Evolutionary conservation across 2,329 filamentous ascomycete genomes (phyloP), one percentile per base, ranked within the genome.

Genomic region (Beauveria sp.): DNA sequence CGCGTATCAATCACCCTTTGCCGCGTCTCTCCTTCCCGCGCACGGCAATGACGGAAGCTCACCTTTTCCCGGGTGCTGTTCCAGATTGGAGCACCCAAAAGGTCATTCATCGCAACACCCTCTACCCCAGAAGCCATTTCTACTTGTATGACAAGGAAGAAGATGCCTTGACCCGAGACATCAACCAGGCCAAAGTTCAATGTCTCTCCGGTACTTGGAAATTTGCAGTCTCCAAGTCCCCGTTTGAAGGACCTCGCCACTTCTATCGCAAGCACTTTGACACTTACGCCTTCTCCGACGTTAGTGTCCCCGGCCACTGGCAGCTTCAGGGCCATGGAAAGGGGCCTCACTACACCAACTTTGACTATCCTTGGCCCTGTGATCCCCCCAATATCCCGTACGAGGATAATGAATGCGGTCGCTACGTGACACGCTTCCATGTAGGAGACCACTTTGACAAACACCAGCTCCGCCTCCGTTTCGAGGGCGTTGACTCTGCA

Each of bases 401-500:
- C 1, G 79, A 88, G 20, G 86, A 89, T 41, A 86, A 87, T 59
- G 86, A 86, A 46, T 81, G 78, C 46, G 88, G 88, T 1, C 82
- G 82, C 1, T 90, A 90, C 65, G 71, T 84, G 48, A 82, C 78
- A 2, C 74, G 72, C 8, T 89, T 90, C 69, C 67, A 71, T 0
- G 75, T 87, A 0, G 79, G 79, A 0, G 66, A 76, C 3, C 66
- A 75, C 7, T 80, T 77, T 54, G 72, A 75, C n/a, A 74, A 73
- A 5, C 71, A 79, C 28, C 85, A 89, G 65, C 76, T 88, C 16
- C 77, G 87, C n/a, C 73, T 92, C 5, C 78, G 88, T 4, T 91
- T 91, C 62, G 88, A 91, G 65, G 89, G 89, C 0, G 88, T 91
- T 0, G 88, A 91, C 67, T 83, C 85, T 50, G 84, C 88, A 0